These are phyloP conservation scores for Gossypium longicalyx DNA, from an alignment of 345 rosid genomes.

Conservation along the genomic window DNA sequence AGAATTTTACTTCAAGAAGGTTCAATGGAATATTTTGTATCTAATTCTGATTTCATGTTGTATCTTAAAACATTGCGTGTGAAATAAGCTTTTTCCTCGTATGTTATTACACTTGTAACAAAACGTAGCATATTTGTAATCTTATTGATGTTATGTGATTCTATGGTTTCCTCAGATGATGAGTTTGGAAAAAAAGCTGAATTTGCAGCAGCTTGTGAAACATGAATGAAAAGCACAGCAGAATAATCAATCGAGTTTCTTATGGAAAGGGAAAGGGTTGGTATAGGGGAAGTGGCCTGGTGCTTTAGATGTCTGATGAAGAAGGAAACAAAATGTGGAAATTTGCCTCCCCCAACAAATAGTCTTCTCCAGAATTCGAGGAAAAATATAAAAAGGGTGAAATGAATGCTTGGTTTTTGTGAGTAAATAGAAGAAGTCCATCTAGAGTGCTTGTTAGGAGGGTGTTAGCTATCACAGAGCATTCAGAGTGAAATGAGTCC, in stretches of 20 bases:
- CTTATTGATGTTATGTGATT: constrained; percentile 10
- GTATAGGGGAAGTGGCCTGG: background rate
- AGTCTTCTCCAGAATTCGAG: background rate
- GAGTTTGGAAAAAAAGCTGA: constrained; percentile 6
- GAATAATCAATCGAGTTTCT: background rate
- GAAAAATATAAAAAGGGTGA: background rate
- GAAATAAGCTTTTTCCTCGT: too few species aligned
- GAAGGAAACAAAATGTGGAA: background rate
- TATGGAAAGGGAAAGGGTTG: background rate
- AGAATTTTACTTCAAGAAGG: constrained; percentile 5
- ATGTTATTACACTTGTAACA: too few species aligned
- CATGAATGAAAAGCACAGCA: background rate
- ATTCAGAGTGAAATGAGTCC: background rate
- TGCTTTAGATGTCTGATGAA: background rate
- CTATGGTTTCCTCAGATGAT: constrained; percentile 21
- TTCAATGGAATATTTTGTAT: background rate
- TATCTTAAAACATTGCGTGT: too few species aligned
- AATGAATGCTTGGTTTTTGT: background rate
- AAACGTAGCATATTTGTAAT: background rate
- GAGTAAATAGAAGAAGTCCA: background rate
- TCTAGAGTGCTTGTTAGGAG: background rate
- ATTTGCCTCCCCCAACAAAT: background rate
- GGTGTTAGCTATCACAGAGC: too few species aligned
- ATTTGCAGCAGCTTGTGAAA: background rate
- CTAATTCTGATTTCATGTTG: background rate